Evolutionary conservation across 441 rosid species (phyloP), one percentile per base, ranked within the genome.

Genomic region (Sinapis alba): DNA sequence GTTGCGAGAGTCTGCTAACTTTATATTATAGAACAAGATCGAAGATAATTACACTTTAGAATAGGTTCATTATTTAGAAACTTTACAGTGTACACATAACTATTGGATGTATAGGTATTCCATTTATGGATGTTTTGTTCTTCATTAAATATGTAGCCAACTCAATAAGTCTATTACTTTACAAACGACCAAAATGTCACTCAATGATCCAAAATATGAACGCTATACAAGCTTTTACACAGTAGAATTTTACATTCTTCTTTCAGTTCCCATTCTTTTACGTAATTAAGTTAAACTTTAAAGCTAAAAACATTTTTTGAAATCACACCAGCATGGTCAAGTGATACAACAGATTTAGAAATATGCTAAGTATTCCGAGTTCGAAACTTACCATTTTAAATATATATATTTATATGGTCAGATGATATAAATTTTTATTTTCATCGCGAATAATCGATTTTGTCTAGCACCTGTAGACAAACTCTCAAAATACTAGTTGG

Each of bases 71-170:
- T 53, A 19, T 56, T 51, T n/a, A 32, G 2, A 32, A 53, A 21
- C 24, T 23, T 9, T 36, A 26, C 30, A 9, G 26, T 13, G 15
- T 47, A 30, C 7, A 45, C 21, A 43, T 27, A 18, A 5, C 13
- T 26, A 26, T 3, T 24, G 3, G 41, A 57, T 59, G 67, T 13
- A 1, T 51, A 51, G 54, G 53, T 51, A 32, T 11, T 8, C n/a
- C 26, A 63, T 23, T 23, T 15, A 72, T 72, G 34, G 53, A 51
- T 15, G 51, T 51, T 32, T 71, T 11, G 62, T 21, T 51, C 13
- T 15, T 51, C 62, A 53, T 16, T 72, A 53, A 72, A 72, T 51
- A 32, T 28, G 63, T 4, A 72, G 38, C 54, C 62, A 72, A 63
- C 62, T 24, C 76, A 51, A 23, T 9, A 43, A 34, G 21, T 34